phyloP scores from a whole-genome alignment of 768 basidiomycete species.

The Xerocomellus intermedius region DNA sequence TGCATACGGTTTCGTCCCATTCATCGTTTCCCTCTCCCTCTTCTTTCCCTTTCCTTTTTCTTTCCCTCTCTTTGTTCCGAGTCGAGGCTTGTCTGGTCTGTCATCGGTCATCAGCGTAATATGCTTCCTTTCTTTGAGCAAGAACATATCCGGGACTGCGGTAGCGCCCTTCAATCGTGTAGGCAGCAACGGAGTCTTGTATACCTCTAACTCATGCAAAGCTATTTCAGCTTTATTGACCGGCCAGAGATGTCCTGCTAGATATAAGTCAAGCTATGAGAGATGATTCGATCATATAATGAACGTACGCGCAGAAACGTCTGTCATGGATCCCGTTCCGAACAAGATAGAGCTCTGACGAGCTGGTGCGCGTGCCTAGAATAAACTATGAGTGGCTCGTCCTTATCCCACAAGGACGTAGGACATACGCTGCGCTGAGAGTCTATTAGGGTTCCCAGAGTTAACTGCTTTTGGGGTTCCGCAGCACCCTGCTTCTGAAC shows the following conservation, averaged over 20 bases:
- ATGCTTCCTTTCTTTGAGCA: conserved; percentile 43
- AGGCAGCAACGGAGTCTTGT: conserved; percentile 76
- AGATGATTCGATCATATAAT: not conserved
- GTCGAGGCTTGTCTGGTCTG: conserved; percentile 46
- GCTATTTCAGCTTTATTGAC: conserved; percentile 61
- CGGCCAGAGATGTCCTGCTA: conserved; percentile 32
- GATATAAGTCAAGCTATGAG: conserved; percentile 14
- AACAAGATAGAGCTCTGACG: conserved; percentile 56
- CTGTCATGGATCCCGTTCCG: conserved; percentile 36
- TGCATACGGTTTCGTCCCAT: conserved; percentile 72
- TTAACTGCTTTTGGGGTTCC: conserved; percentile 37
- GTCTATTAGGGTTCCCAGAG: conserved; percentile 59
- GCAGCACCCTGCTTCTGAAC: conserved; percentile 19
- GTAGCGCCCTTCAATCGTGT: conserved; percentile 47
- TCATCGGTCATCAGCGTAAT: conserved; percentile 63
- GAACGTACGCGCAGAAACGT: conserved; percentile 34
- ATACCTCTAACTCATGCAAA: conserved; percentile 70
- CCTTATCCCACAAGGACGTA: not conserved
- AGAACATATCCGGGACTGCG: conserved; percentile 61
- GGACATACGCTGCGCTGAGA: conserved; percentile 53
- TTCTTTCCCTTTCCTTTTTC: conserved; percentile 34
- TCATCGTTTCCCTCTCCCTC: conserved; percentile 37
- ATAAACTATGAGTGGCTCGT: conserved; percentile 3
- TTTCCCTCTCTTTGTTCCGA: conserved; percentile 43
- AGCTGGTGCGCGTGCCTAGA: conserved; percentile 47